These are phyloP conservation scores for Backusella mclennaniae DNA, from an alignment of 192 early-diverging fungal genomes.

Conservation along the genomic window DNA sequence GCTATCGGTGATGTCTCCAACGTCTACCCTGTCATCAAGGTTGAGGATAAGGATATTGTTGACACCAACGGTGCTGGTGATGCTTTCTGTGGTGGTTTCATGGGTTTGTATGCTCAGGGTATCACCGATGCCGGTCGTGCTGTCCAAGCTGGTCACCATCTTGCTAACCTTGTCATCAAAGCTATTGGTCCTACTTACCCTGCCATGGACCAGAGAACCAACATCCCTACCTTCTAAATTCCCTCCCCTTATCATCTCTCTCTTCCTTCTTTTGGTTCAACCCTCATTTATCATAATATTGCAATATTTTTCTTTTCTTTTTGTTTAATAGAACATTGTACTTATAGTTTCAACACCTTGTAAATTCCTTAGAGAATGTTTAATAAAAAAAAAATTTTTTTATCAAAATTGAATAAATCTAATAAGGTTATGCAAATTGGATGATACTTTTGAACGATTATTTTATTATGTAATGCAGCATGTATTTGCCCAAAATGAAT, in stretches of 20 bases:
- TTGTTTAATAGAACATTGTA: slow-evolving; percentile 7
- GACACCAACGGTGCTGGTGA: slow-evolving; percentile 99
- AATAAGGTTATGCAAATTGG: background rate
- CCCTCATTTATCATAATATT: background rate
- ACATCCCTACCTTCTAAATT: slow-evolving; percentile 33
- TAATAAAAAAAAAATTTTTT: background rate
- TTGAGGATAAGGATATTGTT: slow-evolving; percentile 71
- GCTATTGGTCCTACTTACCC: slow-evolving; percentile 75
- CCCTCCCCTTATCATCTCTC: background rate
- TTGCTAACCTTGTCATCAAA: slow-evolving; percentile 87
- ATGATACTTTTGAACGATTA: background rate
- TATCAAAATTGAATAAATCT: background rate
- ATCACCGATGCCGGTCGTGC: slow-evolving; percentile 55
- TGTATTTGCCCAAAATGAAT: background rate
- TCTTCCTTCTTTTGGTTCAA: background rate
- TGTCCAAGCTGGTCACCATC: slow-evolving; percentile 88
- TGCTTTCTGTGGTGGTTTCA: slow-evolving; percentile 93
- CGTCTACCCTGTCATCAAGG: slow-evolving; percentile 58
- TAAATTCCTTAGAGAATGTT: background rate
- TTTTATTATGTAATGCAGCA: background rate
- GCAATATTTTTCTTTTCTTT: slow-evolving; percentile 1
- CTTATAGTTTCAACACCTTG: slow-evolving; percentile 8
- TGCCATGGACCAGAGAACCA: slow-evolving; percentile 24
- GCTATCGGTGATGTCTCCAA: slow-evolving; percentile 61
- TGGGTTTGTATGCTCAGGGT: slow-evolving; percentile 80